phyloP scores from a whole-genome alignment of 805 yeast species.

The Torulaspora gathmanii region DNA sequence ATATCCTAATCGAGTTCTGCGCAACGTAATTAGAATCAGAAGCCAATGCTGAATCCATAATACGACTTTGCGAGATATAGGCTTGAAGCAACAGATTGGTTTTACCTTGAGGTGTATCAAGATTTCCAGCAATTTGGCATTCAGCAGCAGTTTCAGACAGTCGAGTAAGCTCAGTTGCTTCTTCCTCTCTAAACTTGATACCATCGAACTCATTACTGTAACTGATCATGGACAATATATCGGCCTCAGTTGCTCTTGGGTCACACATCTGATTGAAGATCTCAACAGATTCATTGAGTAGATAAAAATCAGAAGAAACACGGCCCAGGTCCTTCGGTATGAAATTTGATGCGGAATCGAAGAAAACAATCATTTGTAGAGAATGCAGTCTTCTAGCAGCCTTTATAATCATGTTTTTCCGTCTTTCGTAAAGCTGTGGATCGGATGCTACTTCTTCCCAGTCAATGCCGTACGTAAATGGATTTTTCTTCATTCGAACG shows the following conservation, averaged over 20 bases:
- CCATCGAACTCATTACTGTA: conserved; percentile 93
- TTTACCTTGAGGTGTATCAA: conserved; percentile 76
- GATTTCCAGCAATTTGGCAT: conserved; percentile 77
- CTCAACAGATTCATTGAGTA: conserved; percentile 80
- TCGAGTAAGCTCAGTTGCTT: conserved; percentile 62
- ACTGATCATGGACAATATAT: conserved; percentile 78
- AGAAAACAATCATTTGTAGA: conserved; percentile 90
- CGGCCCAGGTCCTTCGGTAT: conserved; percentile 87
- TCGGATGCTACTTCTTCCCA: conserved; percentile 84
- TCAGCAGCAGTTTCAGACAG: conserved; percentile 57
- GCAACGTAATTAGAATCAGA: conserved; percentile 93
- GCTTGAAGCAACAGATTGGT: conserved; percentile 85
- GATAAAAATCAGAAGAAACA: conserved; percentile 88
- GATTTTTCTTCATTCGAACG: conserved; percentile 92
- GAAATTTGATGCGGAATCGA: conserved; percentile 75
- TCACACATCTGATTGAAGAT: conserved; percentile 79
- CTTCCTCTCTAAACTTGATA: conserved; percentile 85
- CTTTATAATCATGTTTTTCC: conserved; percentile 67
- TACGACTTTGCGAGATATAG: conserved; percentile 67
- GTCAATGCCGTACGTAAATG: conserved; percentile 84
- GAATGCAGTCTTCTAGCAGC: conserved; percentile 84
- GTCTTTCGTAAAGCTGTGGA: conserved; percentile 65
- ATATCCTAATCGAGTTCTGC: conserved; percentile 88
- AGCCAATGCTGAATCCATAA: conserved; percentile 73
- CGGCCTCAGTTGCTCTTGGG: conserved; percentile 88